Evolutionary conservation across 306 rosid species (phyloP).

Genomic region (Citrullus amarus): DNA sequence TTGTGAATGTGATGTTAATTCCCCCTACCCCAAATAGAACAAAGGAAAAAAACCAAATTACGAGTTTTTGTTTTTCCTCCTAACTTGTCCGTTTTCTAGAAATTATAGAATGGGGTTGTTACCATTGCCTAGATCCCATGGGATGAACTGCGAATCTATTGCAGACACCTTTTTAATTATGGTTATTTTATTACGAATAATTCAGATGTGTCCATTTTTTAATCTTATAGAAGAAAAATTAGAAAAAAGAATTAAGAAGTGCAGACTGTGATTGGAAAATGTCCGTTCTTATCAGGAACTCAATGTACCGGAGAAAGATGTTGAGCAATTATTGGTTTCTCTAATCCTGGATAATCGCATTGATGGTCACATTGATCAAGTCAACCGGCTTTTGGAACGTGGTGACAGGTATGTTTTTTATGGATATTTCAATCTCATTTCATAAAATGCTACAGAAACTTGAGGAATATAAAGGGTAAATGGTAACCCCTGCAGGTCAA

Average conservation of each 20-base stretch:
- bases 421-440: not conserved
- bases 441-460: not conserved
- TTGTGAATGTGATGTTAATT: not conserved
- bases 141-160: not conserved
- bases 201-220: not conserved
- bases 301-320: slow-evolving; percentile 43
- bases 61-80: not conserved
- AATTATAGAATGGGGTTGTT: not conserved
- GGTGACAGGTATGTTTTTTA: slow-evolving; percentile 48
- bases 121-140: not conserved
- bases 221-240: not conserved
- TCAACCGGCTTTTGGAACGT: slow-evolving; percentile 86
- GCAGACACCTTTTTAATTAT: not conserved
- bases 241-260: not conserved
- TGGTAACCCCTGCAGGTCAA: slow-evolving; percentile 42
- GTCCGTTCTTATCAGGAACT: slow-evolving; percentile 24
- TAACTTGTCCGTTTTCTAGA: not conserved
- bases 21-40: not conserved
- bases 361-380: slow-evolving; percentile 97
- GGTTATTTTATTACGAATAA: not conserved
- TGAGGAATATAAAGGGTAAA: not conserved
- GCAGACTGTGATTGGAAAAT: not conserved
- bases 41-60: not conserved
- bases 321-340: slow-evolving; percentile 37
- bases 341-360: slow-evolving; percentile 87